A percentile compares a stretch with the other conserved stretches of the same genome.
Evolutionary conservation across 495 filamentous ascomycete genomes (phyloP).

Genomic region (Aspergillus asperescens): DNA sequence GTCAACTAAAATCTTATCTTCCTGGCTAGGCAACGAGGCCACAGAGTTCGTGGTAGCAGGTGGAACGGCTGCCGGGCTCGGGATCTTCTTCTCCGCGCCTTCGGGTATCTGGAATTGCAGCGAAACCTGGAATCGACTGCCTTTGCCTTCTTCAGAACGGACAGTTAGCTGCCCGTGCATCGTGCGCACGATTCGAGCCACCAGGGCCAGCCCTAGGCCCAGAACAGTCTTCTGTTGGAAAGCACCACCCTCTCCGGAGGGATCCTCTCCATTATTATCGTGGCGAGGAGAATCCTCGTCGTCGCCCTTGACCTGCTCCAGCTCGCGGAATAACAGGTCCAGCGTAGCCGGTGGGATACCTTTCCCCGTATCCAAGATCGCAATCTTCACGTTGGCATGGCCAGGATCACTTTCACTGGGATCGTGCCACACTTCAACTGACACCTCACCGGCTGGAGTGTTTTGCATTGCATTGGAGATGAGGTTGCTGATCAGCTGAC

Average conservation of each 20-base stretch:
- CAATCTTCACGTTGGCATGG: constrained; percentile 62
- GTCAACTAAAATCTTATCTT: constrained; percentile 33
- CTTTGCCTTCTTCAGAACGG: constrained; percentile 81
- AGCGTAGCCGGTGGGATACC: constrained; percentile 72
- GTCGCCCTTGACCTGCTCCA: constrained; percentile 76
- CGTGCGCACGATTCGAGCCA: constrained; percentile 78
- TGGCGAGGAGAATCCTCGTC: constrained; percentile 31
- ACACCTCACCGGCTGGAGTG: constrained; percentile 64
- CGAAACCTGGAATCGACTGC: constrained; percentile 64
- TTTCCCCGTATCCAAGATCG: constrained; percentile 70
- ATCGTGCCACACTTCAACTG: constrained; percentile 59
- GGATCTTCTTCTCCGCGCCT: constrained; percentile 2
- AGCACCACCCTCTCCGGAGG: background rate
- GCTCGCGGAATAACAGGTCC: constrained; percentile 74
- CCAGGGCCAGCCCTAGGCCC: constrained; percentile 80
- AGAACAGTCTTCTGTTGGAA: constrained; percentile 43
- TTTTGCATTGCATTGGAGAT: constrained; percentile 83
- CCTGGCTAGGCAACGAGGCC: constrained; percentile 20
- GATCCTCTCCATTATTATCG: constrained; percentile 7
- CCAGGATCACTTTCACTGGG: constrained; percentile 30
- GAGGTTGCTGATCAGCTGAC: constrained; percentile 78
- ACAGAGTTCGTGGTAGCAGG: constrained; percentile 7
- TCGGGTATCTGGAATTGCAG: constrained; percentile 36
- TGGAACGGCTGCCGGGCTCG: background rate
- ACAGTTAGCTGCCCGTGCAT: constrained; percentile 87